Percentiles rank a stretch among this genome's conserved stretches.
Conservation (phyloP, 73 alveolate species). For the Symbiodinium natans region DNA sequence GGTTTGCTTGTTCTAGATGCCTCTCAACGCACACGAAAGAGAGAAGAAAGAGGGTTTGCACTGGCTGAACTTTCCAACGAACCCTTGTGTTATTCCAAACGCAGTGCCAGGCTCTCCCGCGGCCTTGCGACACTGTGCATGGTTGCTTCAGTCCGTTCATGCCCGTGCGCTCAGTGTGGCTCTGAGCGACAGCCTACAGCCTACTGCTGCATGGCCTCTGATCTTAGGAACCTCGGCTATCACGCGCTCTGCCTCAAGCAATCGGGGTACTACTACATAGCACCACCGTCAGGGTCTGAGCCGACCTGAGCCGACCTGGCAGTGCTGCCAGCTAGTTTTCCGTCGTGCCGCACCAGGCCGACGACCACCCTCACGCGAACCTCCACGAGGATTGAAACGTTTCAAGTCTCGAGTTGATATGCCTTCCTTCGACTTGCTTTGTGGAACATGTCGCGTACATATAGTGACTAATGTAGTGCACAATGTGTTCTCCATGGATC, state of each 20-base stretch:
- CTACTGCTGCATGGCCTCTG: not conserved
- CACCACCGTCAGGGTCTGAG: constrained; percentile 21
- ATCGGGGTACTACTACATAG: constrained; percentile 63
- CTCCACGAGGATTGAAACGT: not conserved
- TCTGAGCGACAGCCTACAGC: not conserved
- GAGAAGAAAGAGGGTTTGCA: no score
- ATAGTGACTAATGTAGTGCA: no score
- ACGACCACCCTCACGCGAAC: not conserved
- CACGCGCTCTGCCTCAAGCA: constrained; percentile 35
- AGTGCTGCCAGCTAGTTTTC: no score
- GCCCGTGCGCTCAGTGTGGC: not conserved
- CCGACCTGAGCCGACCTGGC: no score
- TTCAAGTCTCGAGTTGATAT: no score
- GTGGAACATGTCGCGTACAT: no score
- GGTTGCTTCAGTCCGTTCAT: constrained; percentile 44
- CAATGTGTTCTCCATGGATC: no score
- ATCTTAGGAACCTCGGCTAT: constrained; percentile 1
- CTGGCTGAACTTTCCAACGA: no score
- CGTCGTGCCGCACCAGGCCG: not conserved
- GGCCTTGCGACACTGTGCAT: constrained; percentile 86
- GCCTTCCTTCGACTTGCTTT: no score
- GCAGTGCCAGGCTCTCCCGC: constrained; percentile 38
- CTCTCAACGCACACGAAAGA: no score
- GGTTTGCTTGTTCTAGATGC: no score
- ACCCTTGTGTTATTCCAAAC: no score